Evolutionary conservation across 2,329 filamentous ascomycete species (phyloP).

Genomic region (Fusarium anguioides): DNA sequence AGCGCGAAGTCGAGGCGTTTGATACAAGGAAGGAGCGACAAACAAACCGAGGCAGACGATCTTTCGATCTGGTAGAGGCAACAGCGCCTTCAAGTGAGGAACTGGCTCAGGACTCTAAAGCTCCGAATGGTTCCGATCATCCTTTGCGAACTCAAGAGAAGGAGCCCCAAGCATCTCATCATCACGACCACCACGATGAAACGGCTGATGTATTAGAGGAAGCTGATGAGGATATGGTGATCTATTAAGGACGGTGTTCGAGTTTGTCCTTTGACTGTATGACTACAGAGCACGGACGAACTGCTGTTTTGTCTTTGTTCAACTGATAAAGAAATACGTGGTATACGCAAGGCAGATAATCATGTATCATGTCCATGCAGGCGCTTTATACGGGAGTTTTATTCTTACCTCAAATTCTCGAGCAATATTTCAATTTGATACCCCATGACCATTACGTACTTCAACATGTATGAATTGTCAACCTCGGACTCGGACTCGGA

Average conservation of each 20-base stretch:
- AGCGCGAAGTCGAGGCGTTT: conserved; percentile 73
- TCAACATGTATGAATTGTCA: too few relatives aligned
- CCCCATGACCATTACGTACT: conserved; percentile 9
- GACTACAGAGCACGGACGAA: background rate
- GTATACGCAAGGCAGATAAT: background rate
- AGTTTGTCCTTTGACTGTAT: background rate
- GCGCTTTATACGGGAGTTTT: conserved; percentile 9
- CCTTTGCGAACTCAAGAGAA: conserved; percentile 18
- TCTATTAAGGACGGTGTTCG: conserved; percentile 71
- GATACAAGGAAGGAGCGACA: conserved; percentile 59
- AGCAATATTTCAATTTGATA: conserved; percentile 24
- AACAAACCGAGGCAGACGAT: conserved; percentile 13
- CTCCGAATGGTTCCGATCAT: conserved; percentile 12
- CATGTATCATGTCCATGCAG: background rate
- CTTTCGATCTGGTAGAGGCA: conserved; percentile 21
- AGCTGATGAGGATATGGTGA: conserved; percentile 89
- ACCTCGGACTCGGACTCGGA: background rate
- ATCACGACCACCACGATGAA: conserved; percentile 68
- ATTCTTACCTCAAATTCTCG: background rate
- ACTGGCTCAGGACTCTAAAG: conserved; percentile 10
- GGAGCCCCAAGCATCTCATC: conserved; percentile 18
- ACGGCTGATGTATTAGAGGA: conserved; percentile 82
- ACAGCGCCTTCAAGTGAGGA: conserved; percentile 20
- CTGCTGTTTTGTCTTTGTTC: background rate
- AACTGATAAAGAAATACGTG: background rate